Conservation (phyloP, 2,329 filamentous ascomycete species). For the Talaromyces sp. region DNA sequence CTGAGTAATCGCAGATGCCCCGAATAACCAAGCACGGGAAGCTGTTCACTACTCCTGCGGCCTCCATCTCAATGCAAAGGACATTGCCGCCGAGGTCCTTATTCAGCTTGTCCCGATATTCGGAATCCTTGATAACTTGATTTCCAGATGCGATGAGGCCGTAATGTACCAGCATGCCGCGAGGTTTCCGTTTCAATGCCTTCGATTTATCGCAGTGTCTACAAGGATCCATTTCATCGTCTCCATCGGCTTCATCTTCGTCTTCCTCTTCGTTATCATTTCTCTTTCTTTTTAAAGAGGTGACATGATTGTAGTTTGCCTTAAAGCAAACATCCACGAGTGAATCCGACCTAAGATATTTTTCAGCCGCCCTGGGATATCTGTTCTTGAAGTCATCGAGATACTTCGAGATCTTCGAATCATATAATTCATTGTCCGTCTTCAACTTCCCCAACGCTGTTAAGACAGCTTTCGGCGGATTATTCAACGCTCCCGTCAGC, state of each 20-base stretch:
- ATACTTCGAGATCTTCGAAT: neutral
- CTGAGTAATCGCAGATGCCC: conserved; percentile 22
- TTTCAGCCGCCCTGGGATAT: neutral
- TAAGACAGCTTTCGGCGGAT: neutral
- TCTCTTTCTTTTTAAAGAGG: neutral
- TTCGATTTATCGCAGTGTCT: neutral
- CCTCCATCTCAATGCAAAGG: conserved; percentile 11
- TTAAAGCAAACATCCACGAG: neutral
- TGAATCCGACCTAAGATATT: neutral
- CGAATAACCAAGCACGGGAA: conserved; percentile 22
- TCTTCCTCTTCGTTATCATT: neutral
- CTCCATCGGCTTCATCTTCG: neutral
- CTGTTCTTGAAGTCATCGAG: neutral
- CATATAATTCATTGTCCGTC: neutral
- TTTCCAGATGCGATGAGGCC: conserved; percentile 24
- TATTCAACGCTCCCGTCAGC: neutral
- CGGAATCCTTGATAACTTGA: conserved; percentile 21
- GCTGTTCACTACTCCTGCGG: conserved; percentile 15
- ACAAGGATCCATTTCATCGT: neutral
- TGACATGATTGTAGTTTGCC: neutral
- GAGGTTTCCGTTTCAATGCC: neutral
- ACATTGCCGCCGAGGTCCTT: neutral
- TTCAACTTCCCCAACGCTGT: neutral
- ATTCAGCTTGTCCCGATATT: conserved; percentile 17
- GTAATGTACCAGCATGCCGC: conserved; percentile 22